Conservation (phyloP, 352 stramenopile species). For the Phytophthora sojae region DNA sequence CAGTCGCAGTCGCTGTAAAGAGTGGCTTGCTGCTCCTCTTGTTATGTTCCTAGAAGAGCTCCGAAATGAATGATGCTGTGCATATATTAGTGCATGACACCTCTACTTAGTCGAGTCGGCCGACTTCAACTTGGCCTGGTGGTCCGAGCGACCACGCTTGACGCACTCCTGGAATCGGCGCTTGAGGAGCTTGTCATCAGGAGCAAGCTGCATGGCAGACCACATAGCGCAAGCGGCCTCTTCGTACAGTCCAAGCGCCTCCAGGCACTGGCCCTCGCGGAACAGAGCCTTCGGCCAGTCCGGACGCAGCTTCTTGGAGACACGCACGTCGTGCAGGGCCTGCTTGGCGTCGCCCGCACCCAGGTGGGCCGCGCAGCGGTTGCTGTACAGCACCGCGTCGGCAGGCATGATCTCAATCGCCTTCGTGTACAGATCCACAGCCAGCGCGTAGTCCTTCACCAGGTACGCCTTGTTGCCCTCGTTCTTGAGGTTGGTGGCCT, state of each 20-base stretch:
- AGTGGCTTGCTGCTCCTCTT: too few species aligned
- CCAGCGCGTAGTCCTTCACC: slow-evolving; percentile 61
- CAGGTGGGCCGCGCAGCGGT: slow-evolving; percentile 81
- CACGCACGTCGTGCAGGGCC: slow-evolving; percentile 77
- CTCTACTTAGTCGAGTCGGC: slow-evolving; percentile 20
- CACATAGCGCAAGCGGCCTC: slow-evolving; percentile 80
- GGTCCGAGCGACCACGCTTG: slow-evolving; percentile 65
- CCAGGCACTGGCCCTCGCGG: slow-evolving; percentile 85
- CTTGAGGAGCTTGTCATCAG: slow-evolving; percentile 78
- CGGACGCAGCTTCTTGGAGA: slow-evolving; percentile 84
- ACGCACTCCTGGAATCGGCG: slow-evolving; percentile 87
- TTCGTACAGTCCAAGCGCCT: slow-evolving; percentile 76
- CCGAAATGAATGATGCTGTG: slow-evolving; percentile 11
- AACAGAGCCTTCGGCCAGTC: slow-evolving; percentile 87
- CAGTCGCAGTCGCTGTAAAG: neutral
- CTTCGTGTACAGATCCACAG: slow-evolving; percentile 69
- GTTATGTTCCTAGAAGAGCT: neutral
- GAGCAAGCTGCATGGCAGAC: slow-evolving; percentile 76
- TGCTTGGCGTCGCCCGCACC: slow-evolving; percentile 64
- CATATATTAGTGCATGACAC: slow-evolving; percentile 37
- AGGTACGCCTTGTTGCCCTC: slow-evolving; percentile 77
- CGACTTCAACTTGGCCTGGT: slow-evolving; percentile 55
- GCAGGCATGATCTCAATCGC: slow-evolving; percentile 66
- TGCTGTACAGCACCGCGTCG: slow-evolving; percentile 80
- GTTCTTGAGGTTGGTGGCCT: slow-evolving; percentile 67